A percentile compares a stretch with the other conserved stretches of the same genome.
Evolutionary conservation across 2,329 filamentous ascomycete genomes (phyloP).

Genomic region (Cordyceps cateniannulata): DNA sequence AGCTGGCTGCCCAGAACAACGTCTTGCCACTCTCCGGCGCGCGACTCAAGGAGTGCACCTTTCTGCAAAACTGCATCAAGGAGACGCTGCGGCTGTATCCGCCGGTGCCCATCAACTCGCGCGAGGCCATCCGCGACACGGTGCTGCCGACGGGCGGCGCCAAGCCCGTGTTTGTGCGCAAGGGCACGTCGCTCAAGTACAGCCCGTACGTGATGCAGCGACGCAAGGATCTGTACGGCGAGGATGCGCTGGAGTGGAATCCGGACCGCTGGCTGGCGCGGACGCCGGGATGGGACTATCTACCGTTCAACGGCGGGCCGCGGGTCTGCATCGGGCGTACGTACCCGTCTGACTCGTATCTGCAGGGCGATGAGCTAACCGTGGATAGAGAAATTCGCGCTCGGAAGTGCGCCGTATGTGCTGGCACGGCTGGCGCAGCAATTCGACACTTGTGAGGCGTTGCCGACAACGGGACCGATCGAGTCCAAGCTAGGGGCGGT

Average conservation of each 20-base stretch:
- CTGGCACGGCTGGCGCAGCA: background rate
- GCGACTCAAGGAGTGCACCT: background rate
- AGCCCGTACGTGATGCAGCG: constrained; percentile 21
- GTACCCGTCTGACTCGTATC: background rate
- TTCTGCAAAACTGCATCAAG: background rate
- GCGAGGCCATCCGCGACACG: background rate
- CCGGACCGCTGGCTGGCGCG: constrained; percentile 26
- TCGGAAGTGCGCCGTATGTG: background rate
- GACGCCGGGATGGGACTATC: constrained; percentile 27
- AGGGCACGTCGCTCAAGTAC: background rate
- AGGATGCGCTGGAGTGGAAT: constrained; percentile 21
- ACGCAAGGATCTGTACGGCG: constrained; percentile 22
- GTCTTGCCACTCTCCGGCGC: no score
- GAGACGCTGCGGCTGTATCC: constrained; percentile 1
- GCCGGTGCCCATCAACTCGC: background rate
- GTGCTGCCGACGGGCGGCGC: background rate
- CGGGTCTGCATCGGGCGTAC: constrained; percentile 20
- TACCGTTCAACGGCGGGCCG: constrained; percentile 33
- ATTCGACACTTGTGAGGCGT: background rate
- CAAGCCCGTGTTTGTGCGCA: background rate
- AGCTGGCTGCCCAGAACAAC: background rate
- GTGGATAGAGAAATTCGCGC: background rate
- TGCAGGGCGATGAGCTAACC: background rate
- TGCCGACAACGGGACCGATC: background rate
- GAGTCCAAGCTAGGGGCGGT: constrained; percentile 2